Percentiles rank a stretch among this genome's conserved stretches.
Evolutionary conservation across 2,329 filamentous ascomycete genomes (phyloP).

Genomic region (Hymenoscyphus repandus): DNA sequence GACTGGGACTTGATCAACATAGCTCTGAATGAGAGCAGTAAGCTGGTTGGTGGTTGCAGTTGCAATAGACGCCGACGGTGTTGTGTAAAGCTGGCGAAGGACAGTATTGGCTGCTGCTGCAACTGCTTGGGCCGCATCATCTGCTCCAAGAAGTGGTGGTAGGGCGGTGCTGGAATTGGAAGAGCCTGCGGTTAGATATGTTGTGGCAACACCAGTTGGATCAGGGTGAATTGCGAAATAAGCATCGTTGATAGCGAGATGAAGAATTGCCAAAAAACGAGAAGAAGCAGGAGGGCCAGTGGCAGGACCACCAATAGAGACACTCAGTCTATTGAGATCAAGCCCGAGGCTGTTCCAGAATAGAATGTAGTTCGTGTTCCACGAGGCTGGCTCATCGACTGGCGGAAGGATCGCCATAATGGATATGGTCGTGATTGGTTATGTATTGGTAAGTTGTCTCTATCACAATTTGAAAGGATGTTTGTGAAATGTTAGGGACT

Average conservation of each 20-base stretch:
- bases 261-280: slow-evolving; percentile 6
- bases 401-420: slow-evolving; percentile 7
- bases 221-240: slow-evolving; percentile 9
- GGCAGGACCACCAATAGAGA: slow-evolving; percentile 1
- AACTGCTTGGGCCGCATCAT: slow-evolving; percentile 3
- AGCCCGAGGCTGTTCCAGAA: slow-evolving; percentile 7
- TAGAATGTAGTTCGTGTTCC: slow-evolving; percentile 7
- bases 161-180: background rate
- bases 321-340: slow-evolving; percentile 4
- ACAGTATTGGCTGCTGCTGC: slow-evolving; percentile 8
- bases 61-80: background rate
- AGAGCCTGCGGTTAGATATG: slow-evolving; percentile 1
- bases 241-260: slow-evolving; percentile 5
- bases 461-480: too few species aligned
- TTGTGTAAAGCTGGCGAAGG: slow-evolving; percentile 6
- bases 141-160: slow-evolving; percentile 5
- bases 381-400: slow-evolving; percentile 3
- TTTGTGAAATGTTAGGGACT: too few species aligned
- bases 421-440: background rate
- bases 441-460: too few species aligned
- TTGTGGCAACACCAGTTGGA: slow-evolving; percentile 4
- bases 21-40: background rate
- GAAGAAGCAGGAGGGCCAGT: slow-evolving; percentile 2
- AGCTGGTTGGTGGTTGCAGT: slow-evolving; percentile 4
- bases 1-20: background rate